phyloP scores from a whole-genome alignment of 176 grass and related monocot genomes.

The Oryza australiensis region DNA sequence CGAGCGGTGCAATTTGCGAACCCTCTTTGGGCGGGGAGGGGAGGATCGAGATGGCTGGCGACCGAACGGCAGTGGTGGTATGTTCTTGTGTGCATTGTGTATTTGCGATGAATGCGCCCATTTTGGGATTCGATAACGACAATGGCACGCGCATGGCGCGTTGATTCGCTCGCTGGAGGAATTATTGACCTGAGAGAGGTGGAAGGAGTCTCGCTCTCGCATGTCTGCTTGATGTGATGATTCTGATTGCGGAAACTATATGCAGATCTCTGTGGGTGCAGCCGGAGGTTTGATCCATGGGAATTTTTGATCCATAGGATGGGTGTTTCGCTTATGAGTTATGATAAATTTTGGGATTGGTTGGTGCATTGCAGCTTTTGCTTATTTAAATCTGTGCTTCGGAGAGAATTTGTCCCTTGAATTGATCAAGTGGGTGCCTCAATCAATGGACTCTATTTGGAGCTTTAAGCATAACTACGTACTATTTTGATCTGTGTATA shows the following conservation, averaged over 20 bases:
- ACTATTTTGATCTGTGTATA: background rate
- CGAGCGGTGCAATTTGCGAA: background rate
- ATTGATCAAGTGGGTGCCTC: background rate
- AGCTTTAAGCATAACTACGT: background rate
- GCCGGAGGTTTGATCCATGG: background rate
- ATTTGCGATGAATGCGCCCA: background rate
- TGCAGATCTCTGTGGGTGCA: background rate
- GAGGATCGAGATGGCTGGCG: background rate
- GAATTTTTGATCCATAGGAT: background rate
- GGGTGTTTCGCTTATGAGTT: conserved; percentile 10
- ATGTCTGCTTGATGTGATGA: background rate
- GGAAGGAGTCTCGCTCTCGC: too few species aligned
- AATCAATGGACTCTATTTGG: background rate
- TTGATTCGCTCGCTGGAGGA: background rate
- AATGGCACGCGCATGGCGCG: too few species aligned
- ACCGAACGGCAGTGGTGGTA: background rate
- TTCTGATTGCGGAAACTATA: background rate
- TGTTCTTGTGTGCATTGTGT: background rate
- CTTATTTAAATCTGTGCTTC: background rate
- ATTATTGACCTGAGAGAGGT: background rate
- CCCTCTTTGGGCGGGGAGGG: background rate
- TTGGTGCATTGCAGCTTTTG: background rate
- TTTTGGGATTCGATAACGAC: background rate
- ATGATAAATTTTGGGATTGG: background rate
- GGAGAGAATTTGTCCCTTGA: background rate